Percentiles rank a stretch among this genome's conserved stretches.
phyloP scores from a whole-genome alignment of 2,329 filamentous ascomycete species.

The Penicillium frequentans region DNA sequence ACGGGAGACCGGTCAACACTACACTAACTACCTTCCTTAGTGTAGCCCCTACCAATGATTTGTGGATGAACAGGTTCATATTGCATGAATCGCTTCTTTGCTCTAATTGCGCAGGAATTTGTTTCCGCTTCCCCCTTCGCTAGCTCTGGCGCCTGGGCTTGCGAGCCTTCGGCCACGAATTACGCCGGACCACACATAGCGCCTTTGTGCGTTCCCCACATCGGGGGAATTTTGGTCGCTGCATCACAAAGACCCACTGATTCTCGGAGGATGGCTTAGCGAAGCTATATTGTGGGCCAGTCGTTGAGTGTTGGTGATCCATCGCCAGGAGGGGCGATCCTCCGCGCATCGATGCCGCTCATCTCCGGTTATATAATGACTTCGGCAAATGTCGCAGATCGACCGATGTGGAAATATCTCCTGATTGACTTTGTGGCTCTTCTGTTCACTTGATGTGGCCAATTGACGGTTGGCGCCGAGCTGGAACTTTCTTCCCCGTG shows the following conservation, averaged over 20 bases:
- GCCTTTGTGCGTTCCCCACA: neutral
- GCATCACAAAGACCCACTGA: neutral
- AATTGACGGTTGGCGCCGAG: neutral
- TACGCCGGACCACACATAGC: neutral
- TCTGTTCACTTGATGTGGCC: neutral
- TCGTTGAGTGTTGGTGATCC: neutral
- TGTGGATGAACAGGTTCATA: neutral
- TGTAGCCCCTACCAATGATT: neutral
- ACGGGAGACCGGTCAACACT: slow-evolving; percentile 1
- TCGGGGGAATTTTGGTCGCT: neutral
- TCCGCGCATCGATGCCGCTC: neutral
- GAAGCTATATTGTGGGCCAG: neutral
- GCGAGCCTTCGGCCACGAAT: neutral
- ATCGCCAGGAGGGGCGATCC: neutral
- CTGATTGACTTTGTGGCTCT: neutral
- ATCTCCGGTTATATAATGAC: neutral
- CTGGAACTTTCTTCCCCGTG: neutral
- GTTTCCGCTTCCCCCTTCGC: neutral
- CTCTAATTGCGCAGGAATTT: neutral
- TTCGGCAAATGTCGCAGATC: neutral
- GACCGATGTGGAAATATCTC: neutral
- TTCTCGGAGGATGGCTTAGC: neutral
- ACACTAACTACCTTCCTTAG: neutral
- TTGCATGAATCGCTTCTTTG: neutral
- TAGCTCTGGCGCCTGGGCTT: neutral